These are phyloP conservation scores for Alternaria infectoria DNA, from an alignment of 2,329 filamentous ascomycete genomes.

Conservation along the genomic window DNA sequence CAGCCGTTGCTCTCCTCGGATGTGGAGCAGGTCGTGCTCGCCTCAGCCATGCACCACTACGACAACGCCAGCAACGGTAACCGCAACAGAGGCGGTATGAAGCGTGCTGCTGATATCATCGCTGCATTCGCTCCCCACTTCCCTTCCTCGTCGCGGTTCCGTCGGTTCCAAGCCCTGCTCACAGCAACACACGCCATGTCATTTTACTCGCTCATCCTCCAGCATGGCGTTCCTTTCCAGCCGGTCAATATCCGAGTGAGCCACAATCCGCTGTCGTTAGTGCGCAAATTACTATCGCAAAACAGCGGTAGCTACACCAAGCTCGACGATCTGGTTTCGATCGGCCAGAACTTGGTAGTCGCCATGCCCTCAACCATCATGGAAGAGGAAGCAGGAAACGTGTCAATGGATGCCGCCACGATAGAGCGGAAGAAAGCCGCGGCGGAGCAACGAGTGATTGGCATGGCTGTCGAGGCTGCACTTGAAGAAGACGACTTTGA, in stretches of 20 bases:
- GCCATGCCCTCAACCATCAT: conserved; percentile 42
- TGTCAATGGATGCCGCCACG: conserved; percentile 22
- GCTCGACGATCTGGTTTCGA: conserved; percentile 73
- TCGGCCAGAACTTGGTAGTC: conserved; percentile 69
- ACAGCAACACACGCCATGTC: conserved; percentile 76
- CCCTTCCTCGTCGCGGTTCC: conserved; percentile 58
- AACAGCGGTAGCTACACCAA: conserved; percentile 77
- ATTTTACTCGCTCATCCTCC: conserved; percentile 77
- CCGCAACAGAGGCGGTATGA: conserved; percentile 74
- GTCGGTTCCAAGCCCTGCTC: conserved; percentile 68
- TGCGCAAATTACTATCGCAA: conserved; percentile 76
- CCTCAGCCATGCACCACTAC: conserved; percentile 72
- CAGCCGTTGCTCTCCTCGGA: conserved; percentile 57
- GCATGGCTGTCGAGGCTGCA: conserved; percentile 81
- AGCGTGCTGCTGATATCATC: conserved; percentile 69
- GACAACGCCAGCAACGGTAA: conserved; percentile 86
- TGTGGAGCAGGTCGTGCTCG: conserved; percentile 67
- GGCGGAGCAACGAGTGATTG: conserved; percentile 71
- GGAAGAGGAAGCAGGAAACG: conserved; percentile 59
- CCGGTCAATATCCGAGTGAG: conserved; percentile 80
- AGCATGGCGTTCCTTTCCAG: conserved; percentile 79
- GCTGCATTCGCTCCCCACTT: conserved; percentile 68
- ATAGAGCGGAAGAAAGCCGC: conserved; percentile 45
- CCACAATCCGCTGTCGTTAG: conserved; percentile 74
- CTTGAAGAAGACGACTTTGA: conserved; percentile 81